phyloP scores from a whole-genome alignment of 768 basidiomycete genomes.

The Cyathus striatus region DNA sequence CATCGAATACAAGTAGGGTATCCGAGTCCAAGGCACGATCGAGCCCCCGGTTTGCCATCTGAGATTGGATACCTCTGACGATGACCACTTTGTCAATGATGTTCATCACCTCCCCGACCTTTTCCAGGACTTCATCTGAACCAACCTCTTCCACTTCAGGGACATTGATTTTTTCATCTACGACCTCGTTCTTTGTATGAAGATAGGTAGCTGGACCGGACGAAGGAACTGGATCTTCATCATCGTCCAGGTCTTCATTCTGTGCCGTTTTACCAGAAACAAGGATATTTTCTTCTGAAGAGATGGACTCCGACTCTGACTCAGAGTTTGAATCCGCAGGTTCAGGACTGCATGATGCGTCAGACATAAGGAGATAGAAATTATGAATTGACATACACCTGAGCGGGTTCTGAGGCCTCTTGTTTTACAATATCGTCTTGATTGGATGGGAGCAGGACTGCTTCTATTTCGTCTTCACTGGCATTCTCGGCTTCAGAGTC shows the following conservation, averaged over 20 bases:
- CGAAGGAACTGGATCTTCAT: conserved; percentile 42
- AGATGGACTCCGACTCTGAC: conserved; percentile 33
- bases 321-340: conserved; percentile 31
- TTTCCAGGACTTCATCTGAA: conserved; percentile 61
- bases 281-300: conserved; percentile 7
- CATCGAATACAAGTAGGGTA: conserved; percentile 85
- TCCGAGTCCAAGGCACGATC: conserved; percentile 80
- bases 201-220: conserved; percentile 38
- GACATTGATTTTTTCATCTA: conserved; percentile 50
- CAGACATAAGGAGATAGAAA: conserved; percentile 5
- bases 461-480: conserved; percentile 74
- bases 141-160: conserved; percentile 65
- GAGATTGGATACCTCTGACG: conserved; percentile 54
- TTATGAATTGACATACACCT: conserved; percentile 9
- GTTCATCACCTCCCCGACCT: conserved; percentile 74
- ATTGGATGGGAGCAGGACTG: conserved; percentile 36
- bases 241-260: conserved; percentile 44
- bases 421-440: conserved; percentile 27
- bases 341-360: conserved; percentile 15
- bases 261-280: conserved; percentile 8
- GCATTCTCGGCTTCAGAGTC: conserved; percentile 39
- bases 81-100: conserved; percentile 72
- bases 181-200: conserved; percentile 67
- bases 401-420: conserved; percentile 7
- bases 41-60: conserved; percentile 37